A percentile compares a stretch with the other conserved stretches of the same genome.
phyloP scores from a whole-genome alignment of 2,329 filamentous ascomycete genomes.

The Monilinia fructigena region DNA sequence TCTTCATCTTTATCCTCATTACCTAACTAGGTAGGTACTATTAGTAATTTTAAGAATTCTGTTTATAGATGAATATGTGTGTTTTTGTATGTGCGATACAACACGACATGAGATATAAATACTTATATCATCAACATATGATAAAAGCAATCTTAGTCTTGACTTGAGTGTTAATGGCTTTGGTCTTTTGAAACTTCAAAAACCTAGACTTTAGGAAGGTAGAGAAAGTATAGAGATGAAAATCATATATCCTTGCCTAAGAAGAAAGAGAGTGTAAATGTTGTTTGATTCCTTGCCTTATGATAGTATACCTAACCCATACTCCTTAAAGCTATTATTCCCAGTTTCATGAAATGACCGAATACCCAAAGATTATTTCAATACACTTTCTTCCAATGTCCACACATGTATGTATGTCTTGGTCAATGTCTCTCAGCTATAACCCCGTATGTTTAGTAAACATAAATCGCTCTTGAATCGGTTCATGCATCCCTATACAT shows the following conservation, averaged over 20 bases:
- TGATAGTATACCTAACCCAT: not conserved
- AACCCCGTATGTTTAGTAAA: not conserved
- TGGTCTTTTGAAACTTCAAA: not conserved
- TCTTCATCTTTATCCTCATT: too few species aligned
- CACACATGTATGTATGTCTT: not conserved
- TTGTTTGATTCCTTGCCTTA: not conserved
- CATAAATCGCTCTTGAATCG: not conserved
- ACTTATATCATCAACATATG: too few species aligned
- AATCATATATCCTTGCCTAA: not conserved
- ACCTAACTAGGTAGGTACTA: too few species aligned
- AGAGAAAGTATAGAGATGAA: not conserved
- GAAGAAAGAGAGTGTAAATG: not conserved
- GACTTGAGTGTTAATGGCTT: not conserved
- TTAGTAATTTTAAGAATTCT: too few species aligned
- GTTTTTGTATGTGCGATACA: too few species aligned
- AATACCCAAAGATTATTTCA: not conserved
- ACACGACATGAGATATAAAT: too few species aligned
- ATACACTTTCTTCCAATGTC: not conserved
- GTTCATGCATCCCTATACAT: not conserved
- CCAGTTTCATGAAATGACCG: not conserved
- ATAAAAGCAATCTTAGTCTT: not conserved
- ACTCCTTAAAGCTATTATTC: conserved; percentile 1
- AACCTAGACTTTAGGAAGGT: not conserved
- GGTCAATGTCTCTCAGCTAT: not conserved
- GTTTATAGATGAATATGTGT: too few species aligned